Percentiles rank a stretch among this genome's conserved stretches.
These are phyloP conservation scores for Moesziomyces aphidis DNA, from an alignment of 1,284 basidiomycete genomes.

Conservation along the genomic window DNA sequence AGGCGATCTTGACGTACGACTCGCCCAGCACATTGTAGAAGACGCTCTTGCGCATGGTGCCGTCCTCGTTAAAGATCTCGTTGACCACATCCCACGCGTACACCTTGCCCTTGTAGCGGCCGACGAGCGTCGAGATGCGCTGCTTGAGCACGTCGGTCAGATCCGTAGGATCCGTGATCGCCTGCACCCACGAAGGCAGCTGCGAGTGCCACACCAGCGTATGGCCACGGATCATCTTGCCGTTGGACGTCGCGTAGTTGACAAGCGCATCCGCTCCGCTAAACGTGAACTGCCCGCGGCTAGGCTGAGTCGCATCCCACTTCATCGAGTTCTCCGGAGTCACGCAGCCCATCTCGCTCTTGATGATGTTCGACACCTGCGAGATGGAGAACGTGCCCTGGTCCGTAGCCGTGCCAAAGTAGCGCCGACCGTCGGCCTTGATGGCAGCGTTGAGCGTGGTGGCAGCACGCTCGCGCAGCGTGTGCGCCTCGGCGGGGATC, in stretches of 20 bases:
- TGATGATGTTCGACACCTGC: slow-evolving; percentile 10
- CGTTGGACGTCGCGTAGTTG: slow-evolving; percentile 20
- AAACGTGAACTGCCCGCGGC: slow-evolving; percentile 14
- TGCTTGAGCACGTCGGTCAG: slow-evolving; percentile 24
- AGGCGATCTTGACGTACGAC: slow-evolving; percentile 22
- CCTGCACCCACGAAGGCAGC: slow-evolving; percentile 14
- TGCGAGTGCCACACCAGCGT: slow-evolving; percentile 26
- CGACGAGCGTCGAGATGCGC: slow-evolving; percentile 17
- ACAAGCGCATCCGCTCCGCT: slow-evolving; percentile 19
- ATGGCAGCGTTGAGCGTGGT: slow-evolving; percentile 19
- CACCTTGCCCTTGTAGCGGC: slow-evolving; percentile 24
- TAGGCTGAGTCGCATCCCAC: slow-evolving; percentile 24
- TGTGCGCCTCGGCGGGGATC: slow-evolving; percentile 7
- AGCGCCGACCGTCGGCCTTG: slow-evolving; percentile 1
- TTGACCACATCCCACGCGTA: slow-evolving; percentile 33
- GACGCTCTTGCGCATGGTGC: slow-evolving; percentile 11
- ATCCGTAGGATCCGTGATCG: slow-evolving; percentile 21
- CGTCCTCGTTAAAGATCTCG: slow-evolving; percentile 33
- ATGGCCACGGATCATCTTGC: slow-evolving; percentile 26
- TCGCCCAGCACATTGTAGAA: slow-evolving; percentile 34
- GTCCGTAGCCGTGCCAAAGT: slow-evolving; percentile 18
- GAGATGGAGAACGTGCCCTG: slow-evolving; percentile 4
- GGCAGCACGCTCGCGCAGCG: slow-evolving; percentile 4
- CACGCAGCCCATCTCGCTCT: slow-evolving; percentile 10
- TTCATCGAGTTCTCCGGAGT: slow-evolving; percentile 34